Evolutionary conservation across 2,329 filamentous ascomycete genomes (phyloP), one percentile per base, ranked within the genome.

Genomic region (Sporothrix pseudoabietina): DNA sequence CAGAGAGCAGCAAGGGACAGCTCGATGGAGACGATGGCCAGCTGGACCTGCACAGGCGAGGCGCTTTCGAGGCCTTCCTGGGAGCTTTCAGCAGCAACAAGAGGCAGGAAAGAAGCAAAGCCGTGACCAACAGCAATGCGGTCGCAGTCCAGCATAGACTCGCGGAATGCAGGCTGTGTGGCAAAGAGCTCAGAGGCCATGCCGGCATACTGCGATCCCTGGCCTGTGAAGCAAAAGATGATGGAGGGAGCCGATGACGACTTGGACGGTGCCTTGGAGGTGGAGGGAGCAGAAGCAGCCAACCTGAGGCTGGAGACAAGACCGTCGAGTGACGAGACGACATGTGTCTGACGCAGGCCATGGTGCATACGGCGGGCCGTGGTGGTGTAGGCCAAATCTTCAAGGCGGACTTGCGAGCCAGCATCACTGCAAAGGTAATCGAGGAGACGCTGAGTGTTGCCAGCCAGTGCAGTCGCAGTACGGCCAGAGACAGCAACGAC

Each of bases 331-430:
- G 61, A 66, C n/a, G 61, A 66, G 7, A 30, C 61, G 3, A 66
- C 61, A 47, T 66, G 61, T 7, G 39, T 47, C n/a, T 66, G 61
- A 9, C 61, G 61, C 39, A 66, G 39, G 5, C 61, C 39, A 19
- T 90, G 86, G 75, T 91, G 89, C 12, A 88, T 86, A 59, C 87
- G 86, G 22, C 90, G 86, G 14, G 91, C 91, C 4, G 90, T 92
- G 0, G 88, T 90, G 0, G 89, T 91, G 80, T 92, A 93, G 0
- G 90, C 87, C 1, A 93, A 80, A 74, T 88, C 83, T n/a, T 44
- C 61, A 4, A 66, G 61, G 1, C 86, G 83, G 10, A 91, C 78
- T 0, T 87, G 85, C 1, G 84, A 84, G 5, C 87, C 84, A 2
- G 86, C 83, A 52, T 86, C 83, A 49, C 81, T 76, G 35, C 86